A percentile compares a stretch with the other conserved stretches of the same genome.
phyloP scores from a whole-genome alignment of 495 filamentous ascomycete species.

The Penicillium lividum region DNA sequence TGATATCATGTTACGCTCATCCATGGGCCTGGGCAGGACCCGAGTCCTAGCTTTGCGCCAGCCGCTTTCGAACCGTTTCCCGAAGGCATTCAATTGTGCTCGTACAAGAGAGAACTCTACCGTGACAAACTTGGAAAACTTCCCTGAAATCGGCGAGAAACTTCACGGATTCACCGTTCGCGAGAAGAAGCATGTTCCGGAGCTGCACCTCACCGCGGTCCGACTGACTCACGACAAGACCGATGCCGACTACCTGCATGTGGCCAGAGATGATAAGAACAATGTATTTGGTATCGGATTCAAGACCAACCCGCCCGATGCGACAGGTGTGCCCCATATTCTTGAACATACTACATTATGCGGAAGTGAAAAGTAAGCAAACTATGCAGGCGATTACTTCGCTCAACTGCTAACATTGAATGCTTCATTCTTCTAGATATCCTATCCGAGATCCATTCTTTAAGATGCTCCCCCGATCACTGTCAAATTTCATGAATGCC shows the following conservation, averaged over 20 bases:
- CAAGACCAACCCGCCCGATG: conserved; percentile 97
- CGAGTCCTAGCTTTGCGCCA: conserved; percentile 30
- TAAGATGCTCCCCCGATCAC: conserved; percentile 96
- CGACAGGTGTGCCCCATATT: conserved; percentile 95
- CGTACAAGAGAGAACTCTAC: conserved; percentile 61
- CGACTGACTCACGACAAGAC: conserved; percentile 91
- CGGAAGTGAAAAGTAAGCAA: conserved; percentile 85
- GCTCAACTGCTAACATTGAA: background rate
- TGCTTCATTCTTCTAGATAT: conserved; percentile 56
- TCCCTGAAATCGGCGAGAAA: conserved; percentile 76
- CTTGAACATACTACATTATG: conserved; percentile 96
- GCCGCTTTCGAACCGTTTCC: conserved; percentile 17
- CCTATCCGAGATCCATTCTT: conserved; percentile 98
- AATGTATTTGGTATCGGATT: conserved; percentile 99
- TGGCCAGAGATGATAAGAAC: conserved; percentile 92
- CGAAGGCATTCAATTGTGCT: conserved; percentile 20
- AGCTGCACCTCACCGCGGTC: conserved; percentile 87
- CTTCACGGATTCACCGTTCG: conserved; percentile 91
- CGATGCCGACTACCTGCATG: conserved; percentile 91
- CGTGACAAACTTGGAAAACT: conserved; percentile 68
- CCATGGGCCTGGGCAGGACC: conserved; percentile 29
- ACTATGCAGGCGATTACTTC: background rate
- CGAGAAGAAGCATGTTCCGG: conserved; percentile 86
- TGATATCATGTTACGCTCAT: conserved; percentile 39
- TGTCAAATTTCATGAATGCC: conserved; percentile 99